Evolutionary conservation across 495 filamentous ascomycete species (phyloP), one percentile per base, ranked within the genome.

Genomic region (Eremomyces bilateralis): DNA sequence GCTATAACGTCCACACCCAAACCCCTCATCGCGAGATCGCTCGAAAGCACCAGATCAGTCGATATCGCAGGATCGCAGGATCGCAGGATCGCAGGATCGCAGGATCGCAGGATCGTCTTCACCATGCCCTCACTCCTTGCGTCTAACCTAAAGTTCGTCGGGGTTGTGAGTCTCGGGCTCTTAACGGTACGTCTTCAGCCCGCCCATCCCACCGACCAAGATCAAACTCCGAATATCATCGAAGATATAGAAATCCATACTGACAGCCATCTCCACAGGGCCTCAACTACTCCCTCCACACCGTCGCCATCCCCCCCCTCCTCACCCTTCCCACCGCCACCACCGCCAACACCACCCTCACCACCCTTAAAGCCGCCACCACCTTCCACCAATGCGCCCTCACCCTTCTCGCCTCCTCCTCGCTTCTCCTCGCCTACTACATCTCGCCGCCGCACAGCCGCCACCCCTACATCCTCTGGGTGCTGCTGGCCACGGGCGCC

Each of bases 141-240:
- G n/a, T n/a, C n/a, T n/a, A n/a, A n/a, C n/a, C n/a, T n/a, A n/a
- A 92, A 93, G 55, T 92, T 92, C 53, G 73, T 91, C 38, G 83
- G 83, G 45, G 83, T 80, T 18, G 66, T 91, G 37, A 81, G 73
- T 33, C 64, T 93, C 20, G 83, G 83, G 38, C 65, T 93, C 15
- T 53, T 91, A 50, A 93, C 83, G 18, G 81, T 90, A 69, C 46
- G 67, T 58, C 17, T 24, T 22, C 29, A 18, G 44, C 38, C 35
- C 25, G 36, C 39, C 36, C 37, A 43, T 33, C 40, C 41, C 42
- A 41, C 43, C 43, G 44, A 42, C 15, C 19, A 12, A n/a, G 33
- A 30, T 31, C 24, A 2, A 38, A 31, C 31, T 19, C 29, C 37
- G 32, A 15, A 17, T 6, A 11, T 15, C n/a, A 17, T 35, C 29